Evolutionary conservation across 768 basidiomycete species (phyloP).

Genomic region (Mycena floridula): DNA sequence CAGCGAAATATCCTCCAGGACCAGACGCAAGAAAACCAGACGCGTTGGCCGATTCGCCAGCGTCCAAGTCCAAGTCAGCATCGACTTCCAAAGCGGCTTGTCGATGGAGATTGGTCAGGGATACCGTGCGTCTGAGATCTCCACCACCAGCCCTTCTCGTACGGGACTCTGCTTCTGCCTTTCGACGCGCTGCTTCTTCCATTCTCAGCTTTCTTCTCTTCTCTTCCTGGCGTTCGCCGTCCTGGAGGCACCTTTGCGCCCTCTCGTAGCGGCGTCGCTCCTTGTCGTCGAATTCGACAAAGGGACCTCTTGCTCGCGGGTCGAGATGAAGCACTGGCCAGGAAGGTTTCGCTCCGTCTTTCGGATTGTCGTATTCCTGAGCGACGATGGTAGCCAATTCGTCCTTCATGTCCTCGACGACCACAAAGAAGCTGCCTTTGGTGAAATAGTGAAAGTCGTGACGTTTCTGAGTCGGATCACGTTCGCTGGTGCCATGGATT

Average conservation of each 20-base stretch:
- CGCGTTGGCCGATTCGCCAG: constrained; percentile 49
- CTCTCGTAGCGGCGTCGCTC: constrained; percentile 67
- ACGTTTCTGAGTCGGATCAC: constrained; percentile 84
- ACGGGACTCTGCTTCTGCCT: constrained; percentile 27
- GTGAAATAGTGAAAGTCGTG: constrained; percentile 87
- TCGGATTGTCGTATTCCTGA: constrained; percentile 68
- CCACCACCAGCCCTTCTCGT: constrained; percentile 25
- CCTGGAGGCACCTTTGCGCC: constrained; percentile 40
- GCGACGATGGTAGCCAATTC: constrained; percentile 81
- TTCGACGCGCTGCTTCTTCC: constrained; percentile 30
- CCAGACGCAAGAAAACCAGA: constrained; percentile 67
- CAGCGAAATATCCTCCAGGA: constrained; percentile 65
- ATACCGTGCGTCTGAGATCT: constrained; percentile 68
- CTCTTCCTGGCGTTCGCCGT: constrained; percentile 29
- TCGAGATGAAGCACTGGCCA: constrained; percentile 88
- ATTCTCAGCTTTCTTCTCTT: constrained; percentile 25
- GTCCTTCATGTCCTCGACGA: constrained; percentile 86
- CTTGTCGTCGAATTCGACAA: constrained; percentile 67
- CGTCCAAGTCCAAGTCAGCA: constrained; percentile 36
- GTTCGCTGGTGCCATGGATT: constrained; percentile 82
- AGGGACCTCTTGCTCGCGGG: constrained; percentile 66
- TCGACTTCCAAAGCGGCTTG: constrained; percentile 37
- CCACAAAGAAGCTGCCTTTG: constrained; percentile 67
- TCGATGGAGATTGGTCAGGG: constrained; percentile 71
- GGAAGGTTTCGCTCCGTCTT: constrained; percentile 43